These are phyloP conservation scores for Aegilops sharonensis DNA, from an alignment of 176 grass and related monocot species.

Conservation along the genomic window DNA sequence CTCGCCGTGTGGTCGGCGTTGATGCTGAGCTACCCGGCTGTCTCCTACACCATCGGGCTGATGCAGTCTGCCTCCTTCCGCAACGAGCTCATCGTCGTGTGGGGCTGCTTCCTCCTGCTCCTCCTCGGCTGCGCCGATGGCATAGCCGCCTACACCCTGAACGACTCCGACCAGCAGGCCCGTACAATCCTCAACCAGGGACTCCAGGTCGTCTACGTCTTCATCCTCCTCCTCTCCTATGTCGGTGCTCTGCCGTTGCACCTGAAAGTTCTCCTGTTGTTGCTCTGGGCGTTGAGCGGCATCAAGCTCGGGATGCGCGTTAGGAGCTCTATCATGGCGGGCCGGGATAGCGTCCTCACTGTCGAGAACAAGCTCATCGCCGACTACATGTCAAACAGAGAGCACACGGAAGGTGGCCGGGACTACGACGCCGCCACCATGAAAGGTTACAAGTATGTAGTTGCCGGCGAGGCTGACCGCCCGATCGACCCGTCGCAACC, in stretches of 20 bases:
- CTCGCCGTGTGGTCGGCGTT: neutral
- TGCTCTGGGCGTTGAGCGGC: neutral
- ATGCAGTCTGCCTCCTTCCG: neutral
- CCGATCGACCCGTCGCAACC: neutral
- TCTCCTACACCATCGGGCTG: neutral
- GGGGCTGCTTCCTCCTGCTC: neutral
- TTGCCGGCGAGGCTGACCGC: neutral
- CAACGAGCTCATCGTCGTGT: neutral
- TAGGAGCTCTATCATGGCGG: neutral
- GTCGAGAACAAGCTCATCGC: slow-evolving; percentile 10
- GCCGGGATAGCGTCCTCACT: neutral
- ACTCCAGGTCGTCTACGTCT: neutral
- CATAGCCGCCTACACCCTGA: neutral
- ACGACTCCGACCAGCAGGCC: neutral
- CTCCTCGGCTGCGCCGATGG: neutral
- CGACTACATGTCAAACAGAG: neutral
- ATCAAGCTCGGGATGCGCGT: slow-evolving; percentile 7
- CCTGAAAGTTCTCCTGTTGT: neutral
- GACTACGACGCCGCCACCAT: neutral
- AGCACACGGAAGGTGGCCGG: neutral
- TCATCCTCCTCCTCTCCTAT: neutral
- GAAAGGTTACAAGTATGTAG: neutral
- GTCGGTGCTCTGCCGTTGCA: neutral
- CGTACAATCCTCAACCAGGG: neutral
- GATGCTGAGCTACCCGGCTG: neutral